Base-by-base conservation (phyloP, 2,329 filamentous ascomycete species). In the Cadophora sp. region DNA sequence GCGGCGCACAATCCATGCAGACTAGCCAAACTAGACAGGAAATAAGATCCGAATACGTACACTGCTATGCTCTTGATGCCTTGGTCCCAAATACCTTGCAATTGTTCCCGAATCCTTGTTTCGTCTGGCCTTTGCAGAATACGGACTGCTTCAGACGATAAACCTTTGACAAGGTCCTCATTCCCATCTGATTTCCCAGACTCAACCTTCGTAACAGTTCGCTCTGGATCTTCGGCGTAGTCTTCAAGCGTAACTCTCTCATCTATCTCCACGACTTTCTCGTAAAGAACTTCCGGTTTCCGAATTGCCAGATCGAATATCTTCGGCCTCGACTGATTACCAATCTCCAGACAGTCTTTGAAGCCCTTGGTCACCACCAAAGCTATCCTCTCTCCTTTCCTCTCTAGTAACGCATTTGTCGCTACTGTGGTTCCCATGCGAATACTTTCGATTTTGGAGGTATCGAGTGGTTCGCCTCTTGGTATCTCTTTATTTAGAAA, bases 351-450 rank as follows among this genome's bases (percentile, higher is more conserved):
- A 74, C 93, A 97, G 79, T 97, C 94, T 73, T 89, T 90, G 83
- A 97, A 97, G 0, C 94, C 94, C 73, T 89, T 90, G 0, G 93
- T 97, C 12, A 97, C 92, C 0, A 97, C 88, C 79, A 97, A 86
- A 16, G 92, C 94, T 77, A 96, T 95, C 73, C 88, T 89, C 81
- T 97, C 94, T 59, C 94, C 94, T 79, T 97, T 97, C 67, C 94
- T 85, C 80, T 97, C 94, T 1, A 97, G 84, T 66, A 97, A 81
- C 0, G 94, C 94, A 79, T 97, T 97, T 0, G 94, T 97, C 11
- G 94, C 94, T 14, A 97, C 94, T 0, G 94, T 97, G 1, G 94
- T 97, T 55, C 94, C 94, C 94, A 97, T 97, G 59, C 94, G 91
- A 78, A 97, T 97, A 65, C 92, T 94, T 74, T 96, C 92, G 74